Evolutionary conservation across 2,329 filamentous ascomycete species (phyloP).

Genomic region (Chaetothyriales sp.): DNA sequence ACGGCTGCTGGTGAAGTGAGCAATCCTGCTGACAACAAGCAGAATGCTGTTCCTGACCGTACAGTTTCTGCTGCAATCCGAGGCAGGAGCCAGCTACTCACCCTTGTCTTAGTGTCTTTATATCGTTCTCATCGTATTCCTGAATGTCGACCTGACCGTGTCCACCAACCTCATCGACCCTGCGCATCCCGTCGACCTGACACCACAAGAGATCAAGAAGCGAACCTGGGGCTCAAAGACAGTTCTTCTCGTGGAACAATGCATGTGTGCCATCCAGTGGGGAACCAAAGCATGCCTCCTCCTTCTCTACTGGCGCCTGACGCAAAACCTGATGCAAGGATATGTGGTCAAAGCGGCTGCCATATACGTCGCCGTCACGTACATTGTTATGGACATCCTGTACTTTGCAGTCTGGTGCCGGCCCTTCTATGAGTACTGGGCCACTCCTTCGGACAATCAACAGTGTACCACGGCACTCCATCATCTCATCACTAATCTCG

Average conservation of each 20-base stretch:
- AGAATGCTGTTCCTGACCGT: constrained; percentile 38
- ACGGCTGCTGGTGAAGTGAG: too few species aligned
- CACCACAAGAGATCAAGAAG: constrained; percentile 27
- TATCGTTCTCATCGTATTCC: constrained; percentile 31
- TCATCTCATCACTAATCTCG: constrained; percentile 35
- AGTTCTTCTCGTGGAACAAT: constrained; percentile 41
- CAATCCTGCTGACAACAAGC: too few species aligned
- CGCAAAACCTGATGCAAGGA: constrained; percentile 25
- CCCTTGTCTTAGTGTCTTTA: constrained; percentile 20
- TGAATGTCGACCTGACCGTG: constrained; percentile 31
- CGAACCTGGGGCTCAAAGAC: constrained; percentile 42
- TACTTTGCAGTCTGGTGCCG: constrained; percentile 43
- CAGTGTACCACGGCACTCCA: constrained; percentile 36
- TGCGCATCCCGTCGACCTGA: constrained; percentile 30
- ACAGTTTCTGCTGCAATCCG: constrained; percentile 7
- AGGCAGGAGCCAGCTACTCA: background rate
- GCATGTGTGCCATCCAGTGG: constrained; percentile 40
- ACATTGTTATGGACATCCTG: constrained; percentile 37
- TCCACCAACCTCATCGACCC: constrained; percentile 33
- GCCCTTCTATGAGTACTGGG: constrained; percentile 41
- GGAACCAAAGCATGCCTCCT: constrained; percentile 40
- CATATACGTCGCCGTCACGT: constrained; percentile 32
- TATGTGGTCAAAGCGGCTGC: constrained; percentile 27
- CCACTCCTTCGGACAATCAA: constrained; percentile 31
- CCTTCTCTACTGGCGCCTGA: constrained; percentile 41